Evolutionary conservation across 2,329 filamentous ascomycete genomes (phyloP).

Genomic region (Furcasterigmium furcatum): DNA sequence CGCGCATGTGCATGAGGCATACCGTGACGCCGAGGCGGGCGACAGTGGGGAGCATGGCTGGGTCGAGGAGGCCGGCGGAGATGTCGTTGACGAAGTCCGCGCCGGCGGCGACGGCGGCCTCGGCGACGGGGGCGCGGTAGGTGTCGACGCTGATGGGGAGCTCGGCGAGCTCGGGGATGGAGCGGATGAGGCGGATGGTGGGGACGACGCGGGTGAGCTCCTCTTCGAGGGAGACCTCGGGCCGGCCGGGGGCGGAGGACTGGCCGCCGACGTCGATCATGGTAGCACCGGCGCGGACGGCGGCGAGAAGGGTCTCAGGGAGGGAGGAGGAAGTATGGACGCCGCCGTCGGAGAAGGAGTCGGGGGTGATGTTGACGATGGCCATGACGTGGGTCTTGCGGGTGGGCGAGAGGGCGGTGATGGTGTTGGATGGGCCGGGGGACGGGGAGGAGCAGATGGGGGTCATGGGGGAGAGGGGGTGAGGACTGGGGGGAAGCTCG

Average conservation of each 20-base stretch:
- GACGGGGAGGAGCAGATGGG: slow-evolving; percentile 42
- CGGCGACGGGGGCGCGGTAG: slow-evolving; percentile 81
- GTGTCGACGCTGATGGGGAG: slow-evolving; percentile 89
- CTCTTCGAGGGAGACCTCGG: slow-evolving; percentile 66
- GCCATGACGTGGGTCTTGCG: slow-evolving; percentile 82
- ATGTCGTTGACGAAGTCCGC: slow-evolving; percentile 96
- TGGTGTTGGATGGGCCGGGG: slow-evolving; percentile 32
- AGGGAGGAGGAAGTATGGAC: slow-evolving; percentile 54
- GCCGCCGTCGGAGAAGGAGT: slow-evolving; percentile 95
- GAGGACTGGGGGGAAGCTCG: slow-evolving; percentile 44
- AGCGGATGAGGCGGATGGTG: slow-evolving; percentile 70
- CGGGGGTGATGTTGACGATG: slow-evolving; percentile 90
- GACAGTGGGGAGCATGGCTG: slow-evolving; percentile 77
- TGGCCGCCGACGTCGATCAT: slow-evolving; percentile 94
- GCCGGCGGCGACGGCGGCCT: slow-evolving; percentile 70
- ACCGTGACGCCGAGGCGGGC: slow-evolving; percentile 77
- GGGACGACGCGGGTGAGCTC: slow-evolving; percentile 78
- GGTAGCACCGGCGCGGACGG: slow-evolving; percentile 68
- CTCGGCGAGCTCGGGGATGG: slow-evolving; percentile 56
- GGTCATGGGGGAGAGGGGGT: slow-evolving; percentile 56
- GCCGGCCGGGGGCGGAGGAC: slow-evolving; percentile 77
- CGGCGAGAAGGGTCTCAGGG: slow-evolving; percentile 52
- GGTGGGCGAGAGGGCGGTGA: slow-evolving; percentile 56
- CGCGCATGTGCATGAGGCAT: slow-evolving; percentile 90
- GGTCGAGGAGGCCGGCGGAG: slow-evolving; percentile 76